These are phyloP conservation scores for Flagelloscypha sp. DNA, from an alignment of 768 basidiomycete genomes.

Conservation along the genomic window DNA sequence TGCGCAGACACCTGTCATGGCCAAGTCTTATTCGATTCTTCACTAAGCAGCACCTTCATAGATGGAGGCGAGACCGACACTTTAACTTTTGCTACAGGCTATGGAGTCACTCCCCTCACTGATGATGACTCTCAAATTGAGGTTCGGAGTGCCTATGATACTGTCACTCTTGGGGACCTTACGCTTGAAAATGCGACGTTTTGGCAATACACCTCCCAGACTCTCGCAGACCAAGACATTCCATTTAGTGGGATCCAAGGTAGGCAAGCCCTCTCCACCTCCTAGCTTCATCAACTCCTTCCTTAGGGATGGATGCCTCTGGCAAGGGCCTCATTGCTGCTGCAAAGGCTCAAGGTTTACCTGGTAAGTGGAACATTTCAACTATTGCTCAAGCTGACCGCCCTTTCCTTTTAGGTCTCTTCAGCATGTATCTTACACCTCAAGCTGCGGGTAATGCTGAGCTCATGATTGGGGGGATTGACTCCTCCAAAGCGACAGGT, in stretches of 20 bases:
- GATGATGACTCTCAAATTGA: slow-evolving; percentile 38
- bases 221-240: slow-evolving; percentile 41
- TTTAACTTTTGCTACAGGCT: slow-evolving; percentile 47
- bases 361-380: slow-evolving; percentile 32
- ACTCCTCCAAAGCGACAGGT: slow-evolving; percentile 45
- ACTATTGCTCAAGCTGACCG: background rate
- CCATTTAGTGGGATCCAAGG: slow-evolving; percentile 52
- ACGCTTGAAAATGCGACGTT: slow-evolving; percentile 28
- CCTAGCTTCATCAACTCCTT: background rate
- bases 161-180: slow-evolving; percentile 41
- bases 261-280: slow-evolving; percentile 10
- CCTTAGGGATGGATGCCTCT: slow-evolving; percentile 39
- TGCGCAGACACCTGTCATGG: slow-evolving; percentile 36
- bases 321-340: slow-evolving; percentile 44
- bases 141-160: slow-evolving; percentile 37
- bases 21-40: slow-evolving; percentile 39
- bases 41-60: slow-evolving; percentile 43
- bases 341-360: slow-evolving; percentile 39
- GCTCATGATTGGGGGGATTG: slow-evolving; percentile 45
- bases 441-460: slow-evolving; percentile 40
- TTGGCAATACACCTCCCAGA: slow-evolving; percentile 48
- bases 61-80: slow-evolving; percentile 31
- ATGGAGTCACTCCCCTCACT: slow-evolving; percentile 45
- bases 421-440: slow-evolving; percentile 45
- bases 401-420: slow-evolving; percentile 28